Conservation (phyloP, 768 basidiomycete species). For the Lentinula lateritia region DNA sequence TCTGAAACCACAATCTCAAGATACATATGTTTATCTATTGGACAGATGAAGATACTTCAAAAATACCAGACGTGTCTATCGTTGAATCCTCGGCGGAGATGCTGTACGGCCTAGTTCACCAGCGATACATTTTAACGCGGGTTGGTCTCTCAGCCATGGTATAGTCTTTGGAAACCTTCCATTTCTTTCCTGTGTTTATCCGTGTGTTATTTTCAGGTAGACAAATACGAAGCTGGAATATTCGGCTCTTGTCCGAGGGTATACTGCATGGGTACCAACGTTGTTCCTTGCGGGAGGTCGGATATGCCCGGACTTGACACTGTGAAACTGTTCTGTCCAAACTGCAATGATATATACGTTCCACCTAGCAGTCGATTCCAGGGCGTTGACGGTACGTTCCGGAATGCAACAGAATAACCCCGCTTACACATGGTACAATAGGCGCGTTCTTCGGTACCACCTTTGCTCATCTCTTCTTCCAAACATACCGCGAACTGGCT, state of each 20-base stretch:
- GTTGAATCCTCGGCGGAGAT: constrained; percentile 97
- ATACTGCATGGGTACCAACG: constrained; percentile 82
- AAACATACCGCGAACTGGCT: constrained; percentile 92
- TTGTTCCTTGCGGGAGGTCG: constrained; percentile 92
- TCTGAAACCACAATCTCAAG: neutral
- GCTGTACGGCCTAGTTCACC: constrained; percentile 95
- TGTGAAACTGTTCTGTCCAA: constrained; percentile 96
- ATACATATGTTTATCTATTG: constrained; percentile 10
- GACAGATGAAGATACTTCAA: constrained; percentile 83
- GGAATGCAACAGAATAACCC: neutral
- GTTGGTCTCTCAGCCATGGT: constrained; percentile 95
- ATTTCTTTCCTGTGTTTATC: constrained; percentile 4
- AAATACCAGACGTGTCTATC: constrained; percentile 98
- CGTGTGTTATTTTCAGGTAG: constrained; percentile 51
- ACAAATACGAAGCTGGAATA: constrained; percentile 89
- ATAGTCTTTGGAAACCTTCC: constrained; percentile 17
- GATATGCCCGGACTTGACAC: constrained; percentile 96
- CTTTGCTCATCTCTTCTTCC: constrained; percentile 97
- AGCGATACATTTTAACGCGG: constrained; percentile 94
- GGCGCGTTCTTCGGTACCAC: constrained; percentile 99
- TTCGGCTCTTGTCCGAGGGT: constrained; percentile 97
- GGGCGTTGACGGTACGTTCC: constrained; percentile 81
- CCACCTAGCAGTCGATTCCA: constrained; percentile 95
- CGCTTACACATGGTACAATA: constrained; percentile 21
- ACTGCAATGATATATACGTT: constrained; percentile 94